Base-by-base conservation (phyloP, 495 filamentous ascomycete genomes). In the Saxophila tyrrhenica region DNA sequence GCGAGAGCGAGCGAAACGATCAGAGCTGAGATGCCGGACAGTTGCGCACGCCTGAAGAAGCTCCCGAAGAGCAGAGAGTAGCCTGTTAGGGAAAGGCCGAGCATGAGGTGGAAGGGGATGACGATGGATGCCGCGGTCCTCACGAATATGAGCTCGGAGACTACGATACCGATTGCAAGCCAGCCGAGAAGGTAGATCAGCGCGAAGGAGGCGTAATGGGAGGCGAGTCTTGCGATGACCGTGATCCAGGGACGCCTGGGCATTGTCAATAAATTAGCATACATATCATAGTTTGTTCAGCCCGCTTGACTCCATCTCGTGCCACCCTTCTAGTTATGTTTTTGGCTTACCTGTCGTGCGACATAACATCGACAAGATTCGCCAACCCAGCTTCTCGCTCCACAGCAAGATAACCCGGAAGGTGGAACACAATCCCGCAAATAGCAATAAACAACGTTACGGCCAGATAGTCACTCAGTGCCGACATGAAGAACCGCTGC, bases 371-470 rank as follows among this genome's bases (percentile, higher is more conserved):
- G 10, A 72, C 62, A 3, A 72, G 61, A 25, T 67, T 66, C 2
- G 66, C 65, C 49, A 72, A 59, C 2, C 70, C 70, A 3, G 60
- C 42, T 56, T 72, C 70, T 2, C 70, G 56, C 49, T 72, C 70
- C 22, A 59, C 59, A 17, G 70, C 70, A 57, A 72, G 64, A 13
- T 65, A 61, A 32, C 70, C 70, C 5, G 68, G 68, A 19, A 71
- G 59, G 48, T 72, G 70, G 70, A 95, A 98, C 35, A 66, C 82
- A 41, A 92, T 62, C 50, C 91, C 91, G 54, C 85, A 75, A 44
- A 91, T 56, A 39, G 80, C 88, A 54, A 96, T 73, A 61, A 89
- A 78, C 58, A 87, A 81, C 10, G 79, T 78, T 21, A 88, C 76
- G 15, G 73, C 84, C 7, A 89, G 61, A 52, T 82, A 79, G 59